Percentiles rank a stretch among this genome's conserved stretches.
Conservation (phyloP, 768 basidiomycete genomes). For the Agrocybe pediades region DNA sequence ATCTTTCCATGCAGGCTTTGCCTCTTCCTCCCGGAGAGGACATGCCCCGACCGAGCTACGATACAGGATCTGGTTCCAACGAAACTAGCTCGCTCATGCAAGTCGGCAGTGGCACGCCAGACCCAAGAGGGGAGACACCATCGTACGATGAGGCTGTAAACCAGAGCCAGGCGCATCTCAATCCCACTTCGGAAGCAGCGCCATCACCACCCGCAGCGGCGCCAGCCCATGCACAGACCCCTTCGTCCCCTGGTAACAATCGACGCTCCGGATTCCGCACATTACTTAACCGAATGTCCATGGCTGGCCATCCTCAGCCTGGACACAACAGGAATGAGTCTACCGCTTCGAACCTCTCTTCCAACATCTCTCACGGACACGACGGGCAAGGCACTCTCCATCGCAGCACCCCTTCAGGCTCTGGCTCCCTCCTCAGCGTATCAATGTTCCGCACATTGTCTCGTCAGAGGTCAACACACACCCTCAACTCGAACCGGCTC, state of each 20-base stretch:
- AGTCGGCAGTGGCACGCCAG: slow-evolving; percentile 25
- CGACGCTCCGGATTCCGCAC: slow-evolving; percentile 50
- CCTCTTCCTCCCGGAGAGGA: slow-evolving; percentile 19
- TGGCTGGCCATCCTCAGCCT: slow-evolving; percentile 20
- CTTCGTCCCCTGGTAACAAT: slow-evolving; percentile 3
- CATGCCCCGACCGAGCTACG: slow-evolving; percentile 25
- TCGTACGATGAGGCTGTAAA: slow-evolving; percentile 63
- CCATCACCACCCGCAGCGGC: slow-evolving; percentile 14
- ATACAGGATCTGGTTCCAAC: slow-evolving; percentile 29
- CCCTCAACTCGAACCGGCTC: slow-evolving; percentile 41
- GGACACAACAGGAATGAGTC: slow-evolving; percentile 35
- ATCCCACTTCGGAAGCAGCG: slow-evolving; percentile 4
- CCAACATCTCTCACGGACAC: slow-evolving; percentile 14
- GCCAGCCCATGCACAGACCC: slow-evolving; percentile 19
- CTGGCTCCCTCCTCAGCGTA: slow-evolving; percentile 39
- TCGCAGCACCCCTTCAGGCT: slow-evolving; percentile 32
- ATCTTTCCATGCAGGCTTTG: slow-evolving; percentile 20
- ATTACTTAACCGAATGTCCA: slow-evolving; percentile 42
- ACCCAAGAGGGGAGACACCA: slow-evolving; percentile 65
- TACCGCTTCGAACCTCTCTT: slow-evolving; percentile 19
- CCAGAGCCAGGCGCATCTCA: slow-evolving; percentile 12
- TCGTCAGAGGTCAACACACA: slow-evolving; percentile 46
- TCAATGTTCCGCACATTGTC: slow-evolving; percentile 51
- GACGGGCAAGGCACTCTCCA: slow-evolving; percentile 25
- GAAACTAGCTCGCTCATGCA: slow-evolving; percentile 31